Evolutionary conservation across 306 rosid species (phyloP).

Genomic region (Sindora glabra): DNA sequence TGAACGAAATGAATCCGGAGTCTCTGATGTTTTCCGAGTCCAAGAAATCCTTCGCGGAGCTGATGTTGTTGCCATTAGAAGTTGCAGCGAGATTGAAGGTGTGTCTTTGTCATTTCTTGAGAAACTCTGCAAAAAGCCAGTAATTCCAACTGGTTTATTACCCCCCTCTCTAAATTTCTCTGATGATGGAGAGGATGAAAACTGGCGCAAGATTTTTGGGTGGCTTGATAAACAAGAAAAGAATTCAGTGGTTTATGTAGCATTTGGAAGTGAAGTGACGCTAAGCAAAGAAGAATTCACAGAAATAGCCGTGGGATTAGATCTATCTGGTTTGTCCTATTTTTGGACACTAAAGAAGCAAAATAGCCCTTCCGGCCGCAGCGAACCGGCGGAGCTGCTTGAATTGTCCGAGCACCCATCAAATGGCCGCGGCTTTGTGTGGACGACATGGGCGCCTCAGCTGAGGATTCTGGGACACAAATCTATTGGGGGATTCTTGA

Average conservation of each 20-base stretch:
- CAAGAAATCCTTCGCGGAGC: not conserved
- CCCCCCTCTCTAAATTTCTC: not conserved
- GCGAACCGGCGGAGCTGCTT: not conserved
- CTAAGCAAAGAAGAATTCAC: slow-evolving; percentile 15
- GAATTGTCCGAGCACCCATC: not conserved
- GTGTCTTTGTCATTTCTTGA: slow-evolving; percentile 7
- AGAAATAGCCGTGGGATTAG: slow-evolving; percentile 25
- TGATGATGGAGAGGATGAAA: not conserved
- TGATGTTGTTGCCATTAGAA: slow-evolving; percentile 11
- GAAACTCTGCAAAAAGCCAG: not conserved
- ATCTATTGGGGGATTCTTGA: slow-evolving; percentile 24
- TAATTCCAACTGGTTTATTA: slow-evolving; percentile 30
- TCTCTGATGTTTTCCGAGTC: not conserved
- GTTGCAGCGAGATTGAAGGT: slow-evolving; percentile 22
- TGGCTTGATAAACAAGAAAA: slow-evolving; percentile 26
- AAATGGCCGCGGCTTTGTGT: slow-evolving; percentile 1
- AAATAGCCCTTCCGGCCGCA: not conserved
- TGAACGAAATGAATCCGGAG: not conserved
- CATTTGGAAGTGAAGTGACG: slow-evolving; percentile 22
- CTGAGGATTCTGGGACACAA: slow-evolving; percentile 14
- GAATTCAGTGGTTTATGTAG: slow-evolving; percentile 21
- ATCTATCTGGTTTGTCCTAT: slow-evolving; percentile 10
- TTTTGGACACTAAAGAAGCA: slow-evolving; percentile 9
- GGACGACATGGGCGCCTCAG: slow-evolving; percentile 24
- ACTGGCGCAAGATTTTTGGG: slow-evolving; percentile 11